Base-by-base conservation (phyloP, 768 basidiomycete species). In the Boletus reticulatus region DNA sequence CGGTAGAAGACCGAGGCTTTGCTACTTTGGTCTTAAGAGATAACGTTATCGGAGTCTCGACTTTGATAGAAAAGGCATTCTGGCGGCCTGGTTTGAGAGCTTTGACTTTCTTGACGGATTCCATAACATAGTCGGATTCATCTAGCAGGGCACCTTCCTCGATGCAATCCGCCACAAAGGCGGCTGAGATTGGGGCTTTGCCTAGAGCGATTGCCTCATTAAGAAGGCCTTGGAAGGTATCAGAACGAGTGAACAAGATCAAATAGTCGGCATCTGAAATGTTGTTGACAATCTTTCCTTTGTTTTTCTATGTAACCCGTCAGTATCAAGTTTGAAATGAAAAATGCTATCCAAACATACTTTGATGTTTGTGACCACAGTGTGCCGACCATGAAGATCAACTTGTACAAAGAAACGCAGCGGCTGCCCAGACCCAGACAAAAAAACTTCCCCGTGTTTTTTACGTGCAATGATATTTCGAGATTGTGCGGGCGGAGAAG, bases 331-430 rank as follows among this genome's bases (percentile, higher is more conserved):
- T 20, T 24, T 38, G 36, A 19, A 11, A 12, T 8, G 24, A 43
- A 50, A 43, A 41, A 19, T 34, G 27, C 24, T 13, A 11, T 22
- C 45, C 17, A 17, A 31, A 65, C 75, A 55, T 51, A 87, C 88
- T 80, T 86, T 88, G 66, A 91, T 84, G 9, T 74, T 70, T 43
- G 72, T 72, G 22, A 85, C 77, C 27, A 85, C 64, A 1, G 73
- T 68, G 16, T 73, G 70, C 22, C 88, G 77, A 48, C 81, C 80
- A 43, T 77, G 76, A 1, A 86, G 73, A 60, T 86, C 85, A n/a
- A 89, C 74, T 64, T 88, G 85, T 36, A 89, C 84, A 60, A 82
- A 88, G 60, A 89, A 88, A 13, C 72, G 66, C 44, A 84, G 62
- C 0, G 78, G 72, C 48, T 70, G 62, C 4, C 82, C 85, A 34